Evolutionary conservation across 2,329 filamentous ascomycete species (phyloP).

Genomic region (Byssothecium circinans): DNA sequence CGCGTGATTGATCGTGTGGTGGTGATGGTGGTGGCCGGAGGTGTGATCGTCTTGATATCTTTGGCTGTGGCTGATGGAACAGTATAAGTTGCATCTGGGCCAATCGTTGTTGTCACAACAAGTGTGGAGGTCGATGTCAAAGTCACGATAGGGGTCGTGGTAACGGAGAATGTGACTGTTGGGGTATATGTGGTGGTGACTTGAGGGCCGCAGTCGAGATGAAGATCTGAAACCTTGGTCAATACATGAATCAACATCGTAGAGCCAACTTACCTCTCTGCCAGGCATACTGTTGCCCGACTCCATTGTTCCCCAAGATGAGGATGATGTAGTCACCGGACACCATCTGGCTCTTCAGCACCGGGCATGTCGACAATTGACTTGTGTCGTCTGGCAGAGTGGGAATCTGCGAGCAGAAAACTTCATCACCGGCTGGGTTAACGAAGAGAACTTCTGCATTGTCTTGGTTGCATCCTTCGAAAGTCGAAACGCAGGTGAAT

Average conservation of each 20-base stretch:
- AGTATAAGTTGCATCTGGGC: constrained; percentile 34
- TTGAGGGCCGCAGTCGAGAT: constrained; percentile 37
- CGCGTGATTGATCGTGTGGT: constrained; percentile 30
- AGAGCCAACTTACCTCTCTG: constrained; percentile 44
- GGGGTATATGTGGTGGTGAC: constrained; percentile 35
- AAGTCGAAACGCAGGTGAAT: constrained; percentile 50
- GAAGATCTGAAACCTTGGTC: constrained; percentile 26
- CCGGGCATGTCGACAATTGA: constrained; percentile 47
- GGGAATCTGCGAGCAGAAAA: constrained; percentile 45
- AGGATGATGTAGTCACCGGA: constrained; percentile 50
- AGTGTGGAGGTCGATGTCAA: constrained; percentile 28
- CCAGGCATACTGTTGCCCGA: constrained; percentile 49
- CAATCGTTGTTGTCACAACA: constrained; percentile 25
- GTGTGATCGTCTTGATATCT: constrained; percentile 35
- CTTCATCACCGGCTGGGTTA: constrained; percentile 45
- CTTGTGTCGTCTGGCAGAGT: constrained; percentile 44
- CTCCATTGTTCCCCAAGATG: constrained; percentile 50
- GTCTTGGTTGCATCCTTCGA: constrained; percentile 47
- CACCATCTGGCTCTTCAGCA: constrained; percentile 47
- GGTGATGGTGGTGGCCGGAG: constrained; percentile 30
- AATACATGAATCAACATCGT: neutral
- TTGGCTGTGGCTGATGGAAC: constrained; percentile 37
- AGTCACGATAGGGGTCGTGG: constrained; percentile 29
- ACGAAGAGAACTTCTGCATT: constrained; percentile 48
- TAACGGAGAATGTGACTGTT: constrained; percentile 38